Evolutionary conservation across 2,329 filamentous ascomycete species (phyloP), one percentile per base, ranked within the genome.

Genomic region (Penicillium sp.): DNA sequence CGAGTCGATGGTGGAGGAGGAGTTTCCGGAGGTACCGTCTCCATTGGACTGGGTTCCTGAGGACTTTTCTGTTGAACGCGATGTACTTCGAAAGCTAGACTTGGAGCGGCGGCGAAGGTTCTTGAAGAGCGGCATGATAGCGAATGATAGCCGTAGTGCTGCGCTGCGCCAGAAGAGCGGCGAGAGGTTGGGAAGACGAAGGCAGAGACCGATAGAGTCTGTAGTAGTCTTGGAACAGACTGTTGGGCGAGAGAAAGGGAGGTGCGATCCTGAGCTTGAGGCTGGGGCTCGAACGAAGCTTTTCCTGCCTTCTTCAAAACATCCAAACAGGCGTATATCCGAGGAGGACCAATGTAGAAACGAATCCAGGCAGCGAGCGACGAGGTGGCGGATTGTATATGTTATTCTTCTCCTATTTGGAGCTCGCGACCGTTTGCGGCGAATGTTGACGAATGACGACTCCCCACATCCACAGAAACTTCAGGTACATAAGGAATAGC

Each of bases 61-160:
- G 54, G 87, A 87, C 64, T 82, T 71, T 31, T 68, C 69, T 57
- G 70, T 69, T 41, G 74, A 71, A 38, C 71, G 84, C 46, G 86
- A 85, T 52, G 87, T 88, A 62, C 56, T 58, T 58, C 85, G 87
- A 78, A 93, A 90, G 81, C 88, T 93, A 64, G 88, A 86, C 76
- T 84, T 89, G 60, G 91, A 95, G 70, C 90, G 89, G 69, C 91
- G 87, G 70, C 91, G 90, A 60, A 96, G 79, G 73, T 90, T 88
- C 77, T 88, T 91, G 71, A 95, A 84, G 73, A 96, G 91, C 48
- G 89, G 75, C 81, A 83, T 83, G 57, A 54, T 62, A 46, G 49
- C 30, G 56, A 62, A 60, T 17, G 46, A 35, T 30, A 56, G 17
- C 19, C 51, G 30, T 7, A 7, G 30, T 26, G 31, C 11, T 45